A percentile compares a stretch with the other conserved stretches of the same genome.
Conservation (phyloP, 2,329 filamentous ascomycete genomes). For the Knufia fluminis region DNA sequence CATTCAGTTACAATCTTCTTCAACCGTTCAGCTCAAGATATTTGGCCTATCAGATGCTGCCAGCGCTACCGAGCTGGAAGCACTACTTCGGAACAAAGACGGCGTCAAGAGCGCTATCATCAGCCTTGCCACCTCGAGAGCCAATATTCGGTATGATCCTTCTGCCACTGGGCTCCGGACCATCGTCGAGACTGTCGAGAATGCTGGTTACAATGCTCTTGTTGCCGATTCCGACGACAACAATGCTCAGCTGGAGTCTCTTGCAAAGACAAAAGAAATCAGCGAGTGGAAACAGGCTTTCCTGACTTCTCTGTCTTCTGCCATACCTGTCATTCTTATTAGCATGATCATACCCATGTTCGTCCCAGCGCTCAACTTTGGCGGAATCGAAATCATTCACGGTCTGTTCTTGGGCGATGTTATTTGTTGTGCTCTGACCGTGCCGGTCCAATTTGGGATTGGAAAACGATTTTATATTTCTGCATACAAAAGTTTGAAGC, state of each 20-base stretch:
- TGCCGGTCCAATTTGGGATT: constrained; percentile 93
- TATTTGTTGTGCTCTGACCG: constrained; percentile 70
- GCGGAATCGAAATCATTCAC: constrained; percentile 52
- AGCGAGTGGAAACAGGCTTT: constrained; percentile 85
- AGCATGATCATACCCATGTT: constrained; percentile 93
- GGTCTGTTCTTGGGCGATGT: constrained; percentile 86
- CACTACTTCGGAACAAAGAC: constrained; percentile 51
- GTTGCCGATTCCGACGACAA: constrained; percentile 90
- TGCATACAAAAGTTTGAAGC: constrained; percentile 86
- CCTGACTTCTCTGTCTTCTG: constrained; percentile 66
- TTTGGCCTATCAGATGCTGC: constrained; percentile 68
- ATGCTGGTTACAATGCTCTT: constrained; percentile 76
- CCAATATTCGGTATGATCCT: constrained; percentile 65
- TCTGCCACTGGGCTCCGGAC: constrained; percentile 66
- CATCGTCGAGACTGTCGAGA: constrained; percentile 74
- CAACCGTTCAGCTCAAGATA: constrained; percentile 68
- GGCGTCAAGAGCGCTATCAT: constrained; percentile 69
- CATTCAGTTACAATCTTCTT: constrained; percentile 44
- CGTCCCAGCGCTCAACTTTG: constrained; percentile 66
- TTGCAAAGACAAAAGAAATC: constrained; percentile 94
- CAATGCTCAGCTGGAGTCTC: constrained; percentile 88
- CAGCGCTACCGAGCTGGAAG: constrained; percentile 64
- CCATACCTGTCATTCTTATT: constrained; percentile 80
- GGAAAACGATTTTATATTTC: constrained; percentile 88
- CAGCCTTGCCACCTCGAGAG: constrained; percentile 62